Base-by-base conservation (phyloP, 2,329 filamentous ascomycete genomes). In the Arachnomyces sp. region DNA sequence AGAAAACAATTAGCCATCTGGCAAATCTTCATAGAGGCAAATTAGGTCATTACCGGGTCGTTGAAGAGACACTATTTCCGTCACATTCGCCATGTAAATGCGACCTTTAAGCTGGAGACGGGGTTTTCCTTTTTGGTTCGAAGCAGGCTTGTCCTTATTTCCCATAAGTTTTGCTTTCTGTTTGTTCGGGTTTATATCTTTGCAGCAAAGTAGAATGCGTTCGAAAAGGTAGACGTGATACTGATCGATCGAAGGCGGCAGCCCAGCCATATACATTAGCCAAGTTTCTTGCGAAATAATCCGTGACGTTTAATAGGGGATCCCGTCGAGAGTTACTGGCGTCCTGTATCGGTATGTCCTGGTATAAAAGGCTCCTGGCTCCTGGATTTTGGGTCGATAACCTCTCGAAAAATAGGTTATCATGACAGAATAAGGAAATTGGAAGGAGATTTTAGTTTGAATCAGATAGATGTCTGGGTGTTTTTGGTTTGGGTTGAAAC, bases 71-170 rank as follows among this genome's bases (percentile, higher is more conserved):
- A 94, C 72, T n/a, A 94, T 82, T 60, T 95, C 87, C 30, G 89
- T 96, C 40, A 98, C 90, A 57, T 98, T 98, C 51, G 89, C 88
- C 89, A 98, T 96, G 67, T 95, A 96, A 54, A 98, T 98, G 38
- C 92, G 80, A 30, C 92, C 92, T 65, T 98, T 98, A 20, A 98
- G 74, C 63, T 95, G 89, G 45, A 96, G 72, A 50, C 75, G 77
- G 18, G 72, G 67, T 64, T 90, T 94, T 31, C 82, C 83, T 53
- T 78, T 84, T 59, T 77, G 81, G 60, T 80, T 85, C 43, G 78
- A 73, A 12, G 70, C 56, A 13, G 70, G 81, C 58, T 86, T 90
- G 41, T 87, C 84, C 60, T 84, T 87, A 60, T 62, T 62, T 43
- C 65, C 60, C 43, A 74, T 72, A 50, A 78, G 66, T 51, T 77